Percentiles rank a stretch among this genome's conserved stretches.
Evolutionary conservation across 2,329 filamentous ascomycete genomes (phyloP).

Genomic region (Penicillium sp.): DNA sequence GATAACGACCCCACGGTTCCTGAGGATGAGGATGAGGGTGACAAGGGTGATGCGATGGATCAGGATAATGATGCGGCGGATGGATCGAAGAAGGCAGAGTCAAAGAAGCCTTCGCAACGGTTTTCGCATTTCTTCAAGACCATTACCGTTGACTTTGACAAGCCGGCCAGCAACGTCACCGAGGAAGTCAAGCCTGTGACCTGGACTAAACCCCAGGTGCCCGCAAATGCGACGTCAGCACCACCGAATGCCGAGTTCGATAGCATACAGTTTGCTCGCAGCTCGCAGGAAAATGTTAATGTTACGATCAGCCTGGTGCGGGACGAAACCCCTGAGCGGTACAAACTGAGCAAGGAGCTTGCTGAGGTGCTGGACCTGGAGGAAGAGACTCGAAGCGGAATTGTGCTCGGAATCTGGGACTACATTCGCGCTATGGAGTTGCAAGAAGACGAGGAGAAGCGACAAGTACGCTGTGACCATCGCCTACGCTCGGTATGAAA

Average conservation of each 20-base stretch:
- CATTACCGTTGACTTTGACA: constrained; percentile 55
- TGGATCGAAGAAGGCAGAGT: constrained; percentile 30
- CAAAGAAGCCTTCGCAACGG: constrained; percentile 39
- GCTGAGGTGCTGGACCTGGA: constrained; percentile 82
- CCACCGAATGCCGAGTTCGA: constrained; percentile 79
- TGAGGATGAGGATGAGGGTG: constrained; percentile 48
- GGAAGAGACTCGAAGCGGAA: constrained; percentile 83
- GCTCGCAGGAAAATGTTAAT: constrained; percentile 89
- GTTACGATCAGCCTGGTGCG: constrained; percentile 83
- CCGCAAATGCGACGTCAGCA: constrained; percentile 53
- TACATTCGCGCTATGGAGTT: constrained; percentile 84
- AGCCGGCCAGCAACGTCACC: constrained; percentile 40
- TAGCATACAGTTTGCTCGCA: constrained; percentile 85
- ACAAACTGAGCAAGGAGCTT: constrained; percentile 73
- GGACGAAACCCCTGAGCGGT: constrained; percentile 85
- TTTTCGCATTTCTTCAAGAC: constrained; percentile 55
- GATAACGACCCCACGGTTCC: constrained; percentile 56
- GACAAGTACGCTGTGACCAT: constrained; percentile 88
- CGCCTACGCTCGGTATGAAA: constrained; percentile 69
- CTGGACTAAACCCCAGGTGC: constrained; percentile 77
- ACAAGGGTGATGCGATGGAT: constrained; percentile 58
- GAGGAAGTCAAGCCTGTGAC: constrained; percentile 61
- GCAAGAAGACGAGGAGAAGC: constrained; percentile 93
- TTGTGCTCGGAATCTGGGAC: constrained; percentile 91
- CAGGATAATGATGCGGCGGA: constrained; percentile 51